phyloP scores from a whole-genome alignment of 1,284 basidiomycete species.

The Pyrrhoderma noxium region DNA sequence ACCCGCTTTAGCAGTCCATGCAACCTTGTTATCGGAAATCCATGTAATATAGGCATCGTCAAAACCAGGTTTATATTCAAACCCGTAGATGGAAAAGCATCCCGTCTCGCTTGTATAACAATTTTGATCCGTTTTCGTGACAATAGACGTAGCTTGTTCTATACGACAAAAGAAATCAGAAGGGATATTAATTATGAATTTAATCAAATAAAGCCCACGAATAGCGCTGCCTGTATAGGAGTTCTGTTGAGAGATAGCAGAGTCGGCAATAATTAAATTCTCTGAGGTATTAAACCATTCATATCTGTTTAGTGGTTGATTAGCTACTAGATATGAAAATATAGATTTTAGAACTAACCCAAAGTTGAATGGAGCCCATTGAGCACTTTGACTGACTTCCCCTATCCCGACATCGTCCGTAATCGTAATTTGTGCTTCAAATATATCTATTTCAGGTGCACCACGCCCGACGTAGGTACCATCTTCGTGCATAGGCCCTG shows the following conservation, averaged over 20 bases:
- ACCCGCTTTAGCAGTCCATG: conserved; percentile 60
- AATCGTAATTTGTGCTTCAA: conserved; percentile 57
- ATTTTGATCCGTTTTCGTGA: conserved; percentile 23
- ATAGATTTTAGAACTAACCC: not conserved
- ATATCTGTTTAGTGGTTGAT: conserved; percentile 17
- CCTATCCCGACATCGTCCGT: conserved; percentile 17
- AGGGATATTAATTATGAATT: not conserved
- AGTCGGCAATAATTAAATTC: conserved; percentile 31
- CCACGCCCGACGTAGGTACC: conserved; percentile 64
- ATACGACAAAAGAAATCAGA: not conserved
- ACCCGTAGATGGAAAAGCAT: conserved; percentile 40
- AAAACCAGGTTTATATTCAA: conserved; percentile 52
- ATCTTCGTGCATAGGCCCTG: conserved; percentile 59
- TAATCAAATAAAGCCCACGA: not conserved
- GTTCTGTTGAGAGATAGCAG: conserved; percentile 29
- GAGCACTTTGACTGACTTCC: conserved; percentile 23
- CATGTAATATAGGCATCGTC: conserved; percentile 63
- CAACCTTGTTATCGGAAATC: conserved; percentile 47
- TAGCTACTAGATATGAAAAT: conserved; percentile 2
- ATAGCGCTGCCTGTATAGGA: conserved; percentile 30
- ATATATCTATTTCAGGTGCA: conserved; percentile 81
- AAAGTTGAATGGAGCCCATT: conserved; percentile 23
- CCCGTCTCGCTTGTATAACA: conserved; percentile 31
- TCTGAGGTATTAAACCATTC: conserved; percentile 29
- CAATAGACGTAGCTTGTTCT: conserved; percentile 28